Percentiles rank a stretch among this genome's conserved stretches.
Conservation (phyloP, 2,329 filamentous ascomycete species). For the Aspergillus amoenus region DNA sequence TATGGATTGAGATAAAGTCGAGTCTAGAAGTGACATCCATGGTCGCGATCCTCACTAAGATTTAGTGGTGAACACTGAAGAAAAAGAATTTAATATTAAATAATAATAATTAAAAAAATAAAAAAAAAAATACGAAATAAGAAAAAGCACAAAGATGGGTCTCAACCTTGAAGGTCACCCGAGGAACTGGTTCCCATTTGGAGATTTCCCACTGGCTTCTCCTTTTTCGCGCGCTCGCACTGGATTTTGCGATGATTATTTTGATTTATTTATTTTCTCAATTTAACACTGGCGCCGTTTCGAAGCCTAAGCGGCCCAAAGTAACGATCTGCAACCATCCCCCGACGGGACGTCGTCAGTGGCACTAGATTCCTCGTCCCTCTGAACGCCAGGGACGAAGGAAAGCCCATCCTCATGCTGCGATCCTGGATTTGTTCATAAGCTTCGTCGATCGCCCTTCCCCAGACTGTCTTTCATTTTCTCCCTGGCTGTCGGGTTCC, state of each 20-base stretch:
- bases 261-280: slow-evolving; percentile 15
- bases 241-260: slow-evolving; percentile 5
- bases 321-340: slow-evolving; percentile 41
- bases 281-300: slow-evolving; percentile 27
- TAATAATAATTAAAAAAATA: slow-evolving; percentile 12
- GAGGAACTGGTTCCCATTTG: slow-evolving; percentile 36
- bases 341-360: slow-evolving; percentile 42
- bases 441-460: slow-evolving; percentile 44
- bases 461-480: slow-evolving; percentile 35
- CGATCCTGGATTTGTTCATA: slow-evolving; percentile 41
- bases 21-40: not conserved
- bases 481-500: slow-evolving; percentile 20
- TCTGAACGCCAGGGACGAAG: slow-evolving; percentile 15
- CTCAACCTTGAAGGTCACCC: slow-evolving; percentile 26
- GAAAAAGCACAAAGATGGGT: slow-evolving; percentile 14
- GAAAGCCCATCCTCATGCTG: slow-evolving; percentile 27
- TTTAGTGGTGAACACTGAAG: not conserved
- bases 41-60: slow-evolving; percentile 4
- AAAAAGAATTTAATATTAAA: slow-evolving; percentile 1
- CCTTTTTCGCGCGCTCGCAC: slow-evolving; percentile 7
- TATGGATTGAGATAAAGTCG: not conserved
- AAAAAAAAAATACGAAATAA: slow-evolving; percentile 9
- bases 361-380: slow-evolving; percentile 30
- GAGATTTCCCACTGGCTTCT: slow-evolving; percentile 18
- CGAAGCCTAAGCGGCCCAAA: slow-evolving; percentile 27